Percentiles rank a stretch among this genome's conserved stretches.
phyloP scores from a whole-genome alignment of 176 grass and related monocot species.

The Luzula sylvatica region DNA sequence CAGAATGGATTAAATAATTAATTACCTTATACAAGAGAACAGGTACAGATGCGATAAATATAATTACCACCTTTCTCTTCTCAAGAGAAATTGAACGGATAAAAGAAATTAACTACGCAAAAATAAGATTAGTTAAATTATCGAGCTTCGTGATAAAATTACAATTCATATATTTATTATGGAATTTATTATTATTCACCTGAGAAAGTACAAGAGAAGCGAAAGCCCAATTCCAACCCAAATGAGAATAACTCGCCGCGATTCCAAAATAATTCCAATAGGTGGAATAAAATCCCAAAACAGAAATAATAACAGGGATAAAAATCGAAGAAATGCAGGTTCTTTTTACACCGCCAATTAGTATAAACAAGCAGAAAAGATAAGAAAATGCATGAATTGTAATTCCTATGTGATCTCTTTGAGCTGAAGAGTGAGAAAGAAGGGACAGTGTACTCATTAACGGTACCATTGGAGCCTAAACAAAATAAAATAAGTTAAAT shows the following conservation, averaged over 20 bases:
- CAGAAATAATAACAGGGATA: slow-evolving; percentile 6
- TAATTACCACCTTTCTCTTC: not conserved
- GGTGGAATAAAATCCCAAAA: slow-evolving; percentile 7
- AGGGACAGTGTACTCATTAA: slow-evolving; percentile 6
- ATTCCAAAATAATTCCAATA: slow-evolving; percentile 4
- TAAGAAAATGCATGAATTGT: slow-evolving; percentile 9
- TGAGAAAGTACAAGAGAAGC: slow-evolving; percentile 4
- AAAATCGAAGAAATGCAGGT: not conserved
- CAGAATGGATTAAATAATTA: not conserved
- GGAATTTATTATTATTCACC: not conserved
- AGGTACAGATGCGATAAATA: not conserved
- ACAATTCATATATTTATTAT: not conserved
- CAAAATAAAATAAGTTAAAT: slow-evolving; percentile 2
- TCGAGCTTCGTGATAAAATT: not conserved
- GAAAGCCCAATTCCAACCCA: slow-evolving; percentile 12
- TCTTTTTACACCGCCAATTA: not conserved
- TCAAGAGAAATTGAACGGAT: slow-evolving; percentile 5
- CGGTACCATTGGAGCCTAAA: slow-evolving; percentile 15
- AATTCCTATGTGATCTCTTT: slow-evolving; percentile 19
- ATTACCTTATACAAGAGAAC: slow-evolving; percentile 18
- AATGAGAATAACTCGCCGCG: not conserved
- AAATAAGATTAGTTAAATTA: slow-evolving; percentile 1
- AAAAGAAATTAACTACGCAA: slow-evolving; percentile 12
- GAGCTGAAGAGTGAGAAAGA: slow-evolving; percentile 3
- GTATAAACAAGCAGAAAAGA: not conserved